Conservation (phyloP, 2,329 filamentous ascomycete species). For the Venturia effusa region DNA sequence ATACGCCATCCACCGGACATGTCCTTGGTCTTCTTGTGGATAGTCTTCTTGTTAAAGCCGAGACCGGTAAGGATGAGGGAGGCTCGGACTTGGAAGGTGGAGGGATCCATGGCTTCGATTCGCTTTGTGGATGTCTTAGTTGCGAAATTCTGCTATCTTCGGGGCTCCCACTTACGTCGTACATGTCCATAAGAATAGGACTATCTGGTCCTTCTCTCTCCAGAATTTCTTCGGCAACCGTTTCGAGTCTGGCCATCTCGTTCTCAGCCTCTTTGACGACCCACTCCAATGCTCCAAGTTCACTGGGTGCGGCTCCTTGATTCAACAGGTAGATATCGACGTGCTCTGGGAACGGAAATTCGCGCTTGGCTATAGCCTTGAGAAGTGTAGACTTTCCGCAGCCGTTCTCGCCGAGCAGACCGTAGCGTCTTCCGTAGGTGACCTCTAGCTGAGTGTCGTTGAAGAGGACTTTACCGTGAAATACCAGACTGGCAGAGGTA, state of each 20-base stretch:
- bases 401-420: slow-evolving; percentile 94
- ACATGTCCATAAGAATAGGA: slow-evolving; percentile 82
- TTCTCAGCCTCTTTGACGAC: slow-evolving; percentile 89
- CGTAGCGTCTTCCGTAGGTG: slow-evolving; percentile 85
- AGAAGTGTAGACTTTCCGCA: slow-evolving; percentile 98
- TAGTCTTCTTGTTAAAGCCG: slow-evolving; percentile 96
- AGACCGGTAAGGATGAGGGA: slow-evolving; percentile 97
- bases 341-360: slow-evolving; percentile 92
- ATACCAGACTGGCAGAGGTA: slow-evolving; percentile 82
- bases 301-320: slow-evolving; percentile 82
- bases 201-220: slow-evolving; percentile 89
- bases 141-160: slow-evolving; percentile 11
- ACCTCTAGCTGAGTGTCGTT: slow-evolving; percentile 90
- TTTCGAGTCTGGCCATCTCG: slow-evolving; percentile 84
- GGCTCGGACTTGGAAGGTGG: slow-evolving; percentile 89
- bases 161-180: slow-evolving; percentile 62
- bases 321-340: slow-evolving; percentile 98
- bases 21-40: slow-evolving; percentile 99
- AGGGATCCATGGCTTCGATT: slow-evolving; percentile 98
- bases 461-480: slow-evolving; percentile 95
- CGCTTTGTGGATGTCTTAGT: slow-evolving; percentile 44
- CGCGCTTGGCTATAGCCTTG: slow-evolving; percentile 85
- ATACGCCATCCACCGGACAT: slow-evolving; percentile 99
- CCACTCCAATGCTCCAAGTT: slow-evolving; percentile 91
- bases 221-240: slow-evolving; percentile 76